Evolutionary conservation across 805 yeast genomes (phyloP).

Genomic region (Wickerhamiella sorbophila): DNA sequence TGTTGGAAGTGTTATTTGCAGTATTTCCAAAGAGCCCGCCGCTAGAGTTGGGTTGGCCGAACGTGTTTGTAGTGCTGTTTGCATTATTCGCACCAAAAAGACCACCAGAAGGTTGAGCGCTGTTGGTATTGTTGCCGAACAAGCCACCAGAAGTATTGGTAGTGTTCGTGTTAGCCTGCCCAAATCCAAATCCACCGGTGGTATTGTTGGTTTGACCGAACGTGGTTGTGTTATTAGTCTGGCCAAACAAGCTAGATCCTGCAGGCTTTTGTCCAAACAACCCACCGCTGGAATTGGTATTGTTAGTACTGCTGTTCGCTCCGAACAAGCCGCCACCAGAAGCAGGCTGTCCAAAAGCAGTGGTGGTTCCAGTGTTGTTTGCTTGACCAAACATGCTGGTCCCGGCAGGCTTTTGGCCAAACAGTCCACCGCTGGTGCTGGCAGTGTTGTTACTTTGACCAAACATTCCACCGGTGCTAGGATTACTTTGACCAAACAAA

Average conservation of each 20-base stretch:
- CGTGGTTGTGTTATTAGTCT: constrained; percentile 9
- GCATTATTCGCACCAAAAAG: constrained; percentile 19
- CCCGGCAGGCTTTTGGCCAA: constrained; percentile 6
- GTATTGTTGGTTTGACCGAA: background rate
- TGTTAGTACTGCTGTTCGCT: constrained; percentile 1
- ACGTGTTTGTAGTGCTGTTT: constrained; percentile 17
- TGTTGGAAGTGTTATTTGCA: constrained; percentile 5
- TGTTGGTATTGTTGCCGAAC: constrained; percentile 23
- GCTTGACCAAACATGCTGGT: background rate
- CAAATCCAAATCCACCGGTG: constrained; percentile 12
- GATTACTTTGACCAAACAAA: constrained; percentile 14
- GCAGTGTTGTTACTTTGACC: constrained; percentile 20
- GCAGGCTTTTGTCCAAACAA: constrained; percentile 14
- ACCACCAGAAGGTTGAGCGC: too few species aligned
- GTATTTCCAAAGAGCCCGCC: constrained; percentile 25
- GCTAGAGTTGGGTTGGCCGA: constrained; percentile 12
- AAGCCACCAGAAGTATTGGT: constrained; percentile 20
- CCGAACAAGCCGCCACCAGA: constrained; percentile 15
- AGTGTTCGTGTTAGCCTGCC: constrained; percentile 9
- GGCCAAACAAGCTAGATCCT: constrained; percentile 18
- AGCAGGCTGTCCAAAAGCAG: background rate
- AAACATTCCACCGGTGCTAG: constrained; percentile 14
- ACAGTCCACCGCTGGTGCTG: constrained; percentile 8
- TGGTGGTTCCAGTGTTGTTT: background rate
- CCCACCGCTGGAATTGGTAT: constrained; percentile 3